Conservation (phyloP, 805 yeast species). For the Ogataea saltuana region DNA sequence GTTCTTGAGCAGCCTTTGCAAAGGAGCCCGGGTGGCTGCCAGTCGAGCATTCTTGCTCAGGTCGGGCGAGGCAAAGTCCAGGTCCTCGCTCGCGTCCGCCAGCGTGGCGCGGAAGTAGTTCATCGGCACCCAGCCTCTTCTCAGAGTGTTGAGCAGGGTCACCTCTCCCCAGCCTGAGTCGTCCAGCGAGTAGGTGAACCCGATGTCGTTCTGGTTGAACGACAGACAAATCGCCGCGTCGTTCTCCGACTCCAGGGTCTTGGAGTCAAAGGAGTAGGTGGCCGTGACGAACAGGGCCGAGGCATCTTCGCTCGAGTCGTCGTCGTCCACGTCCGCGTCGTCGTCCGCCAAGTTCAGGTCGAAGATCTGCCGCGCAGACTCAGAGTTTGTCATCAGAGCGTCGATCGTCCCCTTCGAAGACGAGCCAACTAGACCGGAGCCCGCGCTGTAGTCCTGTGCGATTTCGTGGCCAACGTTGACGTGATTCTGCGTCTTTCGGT, state of each 20-base stretch:
- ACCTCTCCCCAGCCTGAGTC: conserved; percentile 90
- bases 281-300: conserved; percentile 40
- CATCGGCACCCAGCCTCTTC: conserved; percentile 85
- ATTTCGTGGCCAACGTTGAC: no score
- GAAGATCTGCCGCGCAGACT: conserved; percentile 18
- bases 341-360: conserved; percentile 19
- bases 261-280: conserved; percentile 35
- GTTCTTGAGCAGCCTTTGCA: conserved; percentile 56
- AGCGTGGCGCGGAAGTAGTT: conserved; percentile 61
- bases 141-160: conserved; percentile 59
- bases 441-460: no score
- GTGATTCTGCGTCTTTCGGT: conserved; percentile 8
- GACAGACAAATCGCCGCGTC: conserved; percentile 75
- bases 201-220: conserved; percentile 66
- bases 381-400: conserved; percentile 14
- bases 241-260: conserved; percentile 58
- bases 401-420: conserved; percentile 11
- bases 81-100: conserved; percentile 20
- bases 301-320: conserved; percentile 33
- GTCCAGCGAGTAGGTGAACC: conserved; percentile 76
- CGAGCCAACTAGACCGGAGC: no score
- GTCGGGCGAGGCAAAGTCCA: conserved; percentile 6
- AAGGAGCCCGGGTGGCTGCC: conserved; percentile 49
- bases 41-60: conserved; percentile 26
- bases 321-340: conserved; percentile 14